Conservation (phyloP, 805 yeast species). For the Peterozyma xylosa region DNA sequence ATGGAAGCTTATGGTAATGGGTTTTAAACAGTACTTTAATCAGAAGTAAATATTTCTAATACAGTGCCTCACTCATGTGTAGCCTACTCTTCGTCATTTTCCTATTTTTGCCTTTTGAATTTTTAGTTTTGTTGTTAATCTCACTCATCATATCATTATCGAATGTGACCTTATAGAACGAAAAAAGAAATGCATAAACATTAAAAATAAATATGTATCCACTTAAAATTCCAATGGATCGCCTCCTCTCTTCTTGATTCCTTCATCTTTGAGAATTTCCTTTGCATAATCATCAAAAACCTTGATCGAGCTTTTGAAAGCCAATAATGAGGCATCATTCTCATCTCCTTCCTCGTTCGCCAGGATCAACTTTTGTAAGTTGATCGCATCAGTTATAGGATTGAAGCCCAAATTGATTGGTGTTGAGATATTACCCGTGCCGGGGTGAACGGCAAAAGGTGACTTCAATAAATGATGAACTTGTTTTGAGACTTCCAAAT, state of each 20-base stretch:
- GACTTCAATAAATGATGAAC: slow-evolving; percentile 89
- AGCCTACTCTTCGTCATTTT: too few relatives aligned
- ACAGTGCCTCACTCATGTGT: too few relatives aligned
- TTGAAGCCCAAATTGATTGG: slow-evolving; percentile 70
- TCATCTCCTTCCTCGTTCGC: slow-evolving; percentile 52
- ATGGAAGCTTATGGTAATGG: slow-evolving; percentile 14
- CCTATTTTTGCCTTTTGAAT: too few relatives aligned
- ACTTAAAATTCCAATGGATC: slow-evolving; percentile 15
- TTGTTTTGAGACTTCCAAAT: slow-evolving; percentile 86
- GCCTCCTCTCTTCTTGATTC: slow-evolving; percentile 26
- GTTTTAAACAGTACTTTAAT: slow-evolving; percentile 6
- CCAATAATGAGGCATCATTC: slow-evolving; percentile 14
- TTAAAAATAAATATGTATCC: background rate
- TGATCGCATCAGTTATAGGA: slow-evolving; percentile 70
- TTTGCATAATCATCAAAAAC: slow-evolving; percentile 58
- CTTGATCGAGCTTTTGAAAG: slow-evolving; percentile 29
- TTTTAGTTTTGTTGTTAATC: too few relatives aligned
- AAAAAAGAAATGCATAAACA: too few relatives aligned
- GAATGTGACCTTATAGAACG: too few relatives aligned
- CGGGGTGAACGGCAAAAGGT: slow-evolving; percentile 95
- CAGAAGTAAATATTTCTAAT: too few relatives aligned
- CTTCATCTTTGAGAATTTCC: slow-evolving; percentile 48
- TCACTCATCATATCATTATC: too few relatives aligned
- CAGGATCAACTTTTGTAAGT: slow-evolving; percentile 50
- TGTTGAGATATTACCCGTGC: slow-evolving; percentile 92